A percentile compares a stretch with the other conserved stretches of the same genome.
These are phyloP conservation scores for Euryodendron excelsum DNA, from an alignment of 148 eudicot genomes.

Conservation along the genomic window DNA sequence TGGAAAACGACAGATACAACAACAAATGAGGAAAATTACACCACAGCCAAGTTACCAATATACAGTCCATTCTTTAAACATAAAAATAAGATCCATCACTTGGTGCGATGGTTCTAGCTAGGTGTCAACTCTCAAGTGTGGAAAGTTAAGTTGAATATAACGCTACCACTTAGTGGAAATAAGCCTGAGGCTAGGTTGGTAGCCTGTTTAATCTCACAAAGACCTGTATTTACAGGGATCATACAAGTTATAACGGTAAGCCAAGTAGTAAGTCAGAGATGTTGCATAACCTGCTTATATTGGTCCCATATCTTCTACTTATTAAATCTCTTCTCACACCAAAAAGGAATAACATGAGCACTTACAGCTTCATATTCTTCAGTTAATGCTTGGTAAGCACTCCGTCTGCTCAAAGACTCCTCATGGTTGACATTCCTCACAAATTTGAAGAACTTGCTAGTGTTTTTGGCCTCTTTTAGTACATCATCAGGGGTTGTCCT, in stretches of 20 bases:
- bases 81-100: neutral
- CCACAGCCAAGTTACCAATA: neutral
- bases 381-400: conserved; percentile 66
- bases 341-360: conserved; percentile 17
- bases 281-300: conserved; percentile 1
- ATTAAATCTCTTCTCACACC: neutral
- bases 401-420: conserved; percentile 40
- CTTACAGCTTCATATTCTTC: conserved; percentile 92
- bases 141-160: too few relatives aligned
- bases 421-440: conserved; percentile 59
- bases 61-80: neutral
- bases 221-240: too few relatives aligned
- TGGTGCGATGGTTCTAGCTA: neutral
- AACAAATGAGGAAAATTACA: conserved; percentile 7
- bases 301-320: neutral
- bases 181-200: too few relatives aligned
- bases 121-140: neutral
- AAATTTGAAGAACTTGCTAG: conserved; percentile 87
- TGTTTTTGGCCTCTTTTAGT: conserved; percentile 74
- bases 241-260: neutral
- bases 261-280: too few relatives aligned
- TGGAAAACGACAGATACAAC: conserved; percentile 12
- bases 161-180: too few relatives aligned
- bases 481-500: conserved; percentile 94
- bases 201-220: too few relatives aligned